These are phyloP conservation scores for Fusarium hostae DNA, from an alignment of 2,329 filamentous ascomycete genomes.

Conservation along the genomic window DNA sequence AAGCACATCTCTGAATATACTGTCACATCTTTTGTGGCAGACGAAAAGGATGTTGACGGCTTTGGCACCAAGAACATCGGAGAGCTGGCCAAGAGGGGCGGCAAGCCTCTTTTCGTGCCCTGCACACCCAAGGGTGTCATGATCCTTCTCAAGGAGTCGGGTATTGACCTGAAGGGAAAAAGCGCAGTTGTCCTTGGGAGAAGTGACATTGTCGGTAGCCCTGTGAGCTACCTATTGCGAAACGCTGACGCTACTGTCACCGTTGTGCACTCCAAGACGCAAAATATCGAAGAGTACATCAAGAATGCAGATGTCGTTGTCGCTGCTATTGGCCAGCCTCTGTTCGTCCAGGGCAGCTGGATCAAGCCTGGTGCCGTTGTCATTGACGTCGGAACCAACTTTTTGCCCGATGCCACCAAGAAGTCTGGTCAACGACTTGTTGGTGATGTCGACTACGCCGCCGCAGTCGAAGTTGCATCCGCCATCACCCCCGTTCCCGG, in stretches of 20 bases:
- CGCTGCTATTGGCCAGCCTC: conserved; percentile 87
- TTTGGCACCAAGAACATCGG: conserved; percentile 96
- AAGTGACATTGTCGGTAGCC: conserved; percentile 97
- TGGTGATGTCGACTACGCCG: conserved; percentile 93
- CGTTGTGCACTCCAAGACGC: conserved; percentile 91
- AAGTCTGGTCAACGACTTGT: conserved; percentile 94
- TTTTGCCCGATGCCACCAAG: conserved; percentile 86
- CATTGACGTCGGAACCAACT: conserved; percentile 98
- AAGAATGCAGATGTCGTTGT: conserved; percentile 90
- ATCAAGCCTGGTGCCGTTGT: conserved; percentile 94
- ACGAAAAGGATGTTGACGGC: conserved; percentile 97
- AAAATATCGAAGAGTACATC: conserved; percentile 76
- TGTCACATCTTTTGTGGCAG: conserved; percentile 88
- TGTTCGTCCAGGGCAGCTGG: conserved; percentile 95
- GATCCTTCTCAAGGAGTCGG: conserved; percentile 86
- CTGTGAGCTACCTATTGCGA: conserved; percentile 93
- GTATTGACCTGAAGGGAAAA: conserved; percentile 87
- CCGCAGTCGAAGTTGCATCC: conserved; percentile 85
- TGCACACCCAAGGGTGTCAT: conserved; percentile 99
- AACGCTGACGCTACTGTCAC: conserved; percentile 98
- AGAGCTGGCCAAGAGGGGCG: conserved; percentile 94
- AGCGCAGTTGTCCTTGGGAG: conserved; percentile 93
- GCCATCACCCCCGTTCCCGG: conserved; percentile 96
- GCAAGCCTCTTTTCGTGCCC: conserved; percentile 87
- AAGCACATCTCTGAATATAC: conserved; percentile 89